Evolutionary conservation across 2,329 filamentous ascomycete species (phyloP), one percentile per base, ranked within the genome.

Genomic region (Fusarium aywerte): DNA sequence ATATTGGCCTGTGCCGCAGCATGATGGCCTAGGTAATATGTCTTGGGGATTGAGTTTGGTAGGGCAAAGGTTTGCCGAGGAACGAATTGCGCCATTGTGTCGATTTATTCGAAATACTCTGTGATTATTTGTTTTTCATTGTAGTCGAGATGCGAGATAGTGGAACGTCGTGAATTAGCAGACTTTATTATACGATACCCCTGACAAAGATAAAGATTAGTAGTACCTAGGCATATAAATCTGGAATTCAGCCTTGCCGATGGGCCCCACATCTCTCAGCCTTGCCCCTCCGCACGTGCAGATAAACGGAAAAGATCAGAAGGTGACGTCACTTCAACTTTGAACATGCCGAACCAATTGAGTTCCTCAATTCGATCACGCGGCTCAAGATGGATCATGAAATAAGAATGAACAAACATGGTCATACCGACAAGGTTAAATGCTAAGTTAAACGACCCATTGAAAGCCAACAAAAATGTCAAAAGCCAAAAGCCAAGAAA

Each of bases 21-120:
- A 83, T 99, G 96, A 80, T 99, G 96, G 65, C 96, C 96, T 44
- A 98, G 86, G 81, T 92, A 99, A 81, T 98, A 99, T 60, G 95
- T 96, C 68, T 92, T 89, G 36, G 92, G 90, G 63, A 98, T 90
- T 51, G 89, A 91, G 40, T 82, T 74, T 54, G 95, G 90, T 40
- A 89, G 82, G 36, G 90, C 88, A 78, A 96, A 98, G 52, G 82
- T 80, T 68, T 83, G 78, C 71, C 95, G 92, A 25, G 96, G 92
- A 39, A 90, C 78, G 80, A 98, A 97, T 72, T 69, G 71, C 29
- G 76, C 68, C 74, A 78, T 76, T 54, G 42, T 66, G 20, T 39
- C 20, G 11, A 44, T n/a, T 16, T 31, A 21, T 20, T 21, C 6
- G 7, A 23, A 16, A 5, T 43, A 3, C 7, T 16, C 2, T 18